Base-by-base conservation (phyloP, 306 rosid genomes). In the Casuarina cunninghamiana region DNA sequence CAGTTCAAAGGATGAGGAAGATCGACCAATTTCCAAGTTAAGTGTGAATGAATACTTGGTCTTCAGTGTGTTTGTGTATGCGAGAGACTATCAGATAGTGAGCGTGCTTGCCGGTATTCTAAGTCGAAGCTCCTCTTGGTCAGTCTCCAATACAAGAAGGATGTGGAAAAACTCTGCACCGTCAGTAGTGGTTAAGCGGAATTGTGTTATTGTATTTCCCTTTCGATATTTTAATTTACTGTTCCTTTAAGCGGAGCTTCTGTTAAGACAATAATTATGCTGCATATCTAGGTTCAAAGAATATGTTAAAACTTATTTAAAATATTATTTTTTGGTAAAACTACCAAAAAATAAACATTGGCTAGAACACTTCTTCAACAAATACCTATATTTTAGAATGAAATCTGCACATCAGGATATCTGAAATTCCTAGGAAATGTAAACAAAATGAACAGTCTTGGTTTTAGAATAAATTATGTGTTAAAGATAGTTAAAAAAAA, bases 1-100 rank as follows among this genome's bases (percentile, higher is more conserved):
- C 91, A 88, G 77, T 94, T 91, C 87, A 90, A 93, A 84, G 97
- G 87, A 51, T 86, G 86, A 85, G 57, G 74, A 26, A 55, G n/a
- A 55, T 7, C 21, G 6, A 55, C 4, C n/a, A 9, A 17, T 16
- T 19, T 55, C 61, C 35, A 55, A 55, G 35, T 55, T 55, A 17
- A 55, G 32, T 48, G 6, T 7, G 61, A 55, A 55, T 55, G 61
- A 55, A 55, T 54, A 55, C 61, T 10, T 6, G 61, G 19, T 55
- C 61, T 55, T 55, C 61, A 17, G 32, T 51, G 16, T 51, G 12
- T n/a, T 21, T 55, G 10, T 51, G 12, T n/a, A 26, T 54, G 61
- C 5, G 35, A 19, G 19, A 55, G 61, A 55, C 32, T 26, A 26
- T 26, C 32, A 26, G 32, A 1, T 26, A 26, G 32, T 26, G 32